Base-by-base conservation (phyloP, 371 early-diverging fungal genomes). In the Rhizomucor miehei region DNA sequence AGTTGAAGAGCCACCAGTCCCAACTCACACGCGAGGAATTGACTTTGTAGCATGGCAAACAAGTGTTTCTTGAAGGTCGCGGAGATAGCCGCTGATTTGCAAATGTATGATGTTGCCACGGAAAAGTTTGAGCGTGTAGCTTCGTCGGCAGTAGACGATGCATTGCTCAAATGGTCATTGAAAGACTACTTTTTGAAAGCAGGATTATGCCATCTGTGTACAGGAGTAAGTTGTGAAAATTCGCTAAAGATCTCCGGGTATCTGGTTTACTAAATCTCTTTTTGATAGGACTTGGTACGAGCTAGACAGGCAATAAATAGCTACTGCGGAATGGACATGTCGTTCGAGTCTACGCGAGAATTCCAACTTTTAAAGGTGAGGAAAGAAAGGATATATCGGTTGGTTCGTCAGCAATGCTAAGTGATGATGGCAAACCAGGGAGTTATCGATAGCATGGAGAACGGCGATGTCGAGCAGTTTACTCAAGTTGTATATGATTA, bases 151-250 rank as follows among this genome's bases (percentile, higher is more conserved):
- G 65, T 95, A 54, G 94, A 94, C 69, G 92, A 94, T 72, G 82
- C 88, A 54, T 77, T 98, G 21, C 86, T 93, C 45, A 94, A 94
- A 73, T 98, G 94, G 92, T 92, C 93, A 11, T 75, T 95, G 45
- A 92, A 93, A 60, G 97, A 95, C 45, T 95, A 95, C 73, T 89
- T 96, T 49, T 79, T 97, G 62, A 95, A 95, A 71, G 95, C 96
- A 8, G 95, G 93, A 12, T 71, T 98, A 54, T 97, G 97, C 66
- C 86, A 91, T 60, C 75, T 97, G 41, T 86, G 85, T 51, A 77
- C 84, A 38, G 83, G 79, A 51, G 88, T 87, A 75, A 58, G 63
- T 52, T 11, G n/a, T n/a, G n/a, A n/a, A n/a, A n/a, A n/a, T n/a
- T n/a, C n/a, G n/a, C n/a, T n/a, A n/a, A n/a, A n/a, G n/a, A n/a